Percentiles rank a stretch among this genome's conserved stretches.
Evolutionary conservation across 345 rosid species (phyloP).

Genomic region (Angophora floribunda): DNA sequence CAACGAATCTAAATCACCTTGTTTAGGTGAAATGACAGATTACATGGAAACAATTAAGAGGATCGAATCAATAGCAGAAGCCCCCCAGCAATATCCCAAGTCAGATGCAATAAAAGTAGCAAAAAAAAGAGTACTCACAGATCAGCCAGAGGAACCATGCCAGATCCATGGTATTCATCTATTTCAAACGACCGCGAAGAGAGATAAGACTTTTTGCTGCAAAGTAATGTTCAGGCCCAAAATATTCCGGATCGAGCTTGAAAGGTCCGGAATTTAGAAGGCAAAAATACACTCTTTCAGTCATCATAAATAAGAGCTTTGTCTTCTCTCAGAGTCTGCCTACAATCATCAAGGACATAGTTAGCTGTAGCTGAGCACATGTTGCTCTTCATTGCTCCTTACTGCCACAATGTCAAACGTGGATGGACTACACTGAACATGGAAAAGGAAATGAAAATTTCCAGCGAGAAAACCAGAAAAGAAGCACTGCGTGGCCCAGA

Average conservation of each 20-base stretch:
- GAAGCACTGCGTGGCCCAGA: not conserved
- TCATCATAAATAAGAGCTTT: slow-evolving; percentile 58
- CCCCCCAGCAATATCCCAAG: not conserved
- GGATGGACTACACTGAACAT: not conserved
- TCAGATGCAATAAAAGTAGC: accelerated
- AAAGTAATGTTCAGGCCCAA: slow-evolving; percentile 55
- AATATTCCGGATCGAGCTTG: slow-evolving; percentile 17
- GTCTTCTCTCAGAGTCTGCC: slow-evolving; percentile 80
- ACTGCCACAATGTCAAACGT: not conserved
- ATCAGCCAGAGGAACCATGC: slow-evolving; percentile 95
- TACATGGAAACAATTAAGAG: not conserved
- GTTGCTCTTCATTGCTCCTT: not conserved
- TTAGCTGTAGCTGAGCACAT: not conserved
- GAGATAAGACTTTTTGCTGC: slow-evolving; percentile 61
- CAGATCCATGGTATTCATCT: slow-evolving; percentile 71
- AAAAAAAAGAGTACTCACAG: slow-evolving; percentile 37
- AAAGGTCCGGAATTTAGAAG: slow-evolving; percentile 24
- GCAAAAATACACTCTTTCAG: slow-evolving; percentile 64
- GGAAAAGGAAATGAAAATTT: not conserved
- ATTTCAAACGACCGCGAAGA: slow-evolving; percentile 76
- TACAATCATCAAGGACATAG: slow-evolving; percentile 6
- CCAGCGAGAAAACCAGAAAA: not conserved
- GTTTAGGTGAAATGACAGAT: not conserved
- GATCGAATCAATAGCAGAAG: not conserved
- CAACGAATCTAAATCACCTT: not conserved